phyloP scores from a whole-genome alignment of 108 stramenopile species.

The Chaetoceros muelleri region DNA sequence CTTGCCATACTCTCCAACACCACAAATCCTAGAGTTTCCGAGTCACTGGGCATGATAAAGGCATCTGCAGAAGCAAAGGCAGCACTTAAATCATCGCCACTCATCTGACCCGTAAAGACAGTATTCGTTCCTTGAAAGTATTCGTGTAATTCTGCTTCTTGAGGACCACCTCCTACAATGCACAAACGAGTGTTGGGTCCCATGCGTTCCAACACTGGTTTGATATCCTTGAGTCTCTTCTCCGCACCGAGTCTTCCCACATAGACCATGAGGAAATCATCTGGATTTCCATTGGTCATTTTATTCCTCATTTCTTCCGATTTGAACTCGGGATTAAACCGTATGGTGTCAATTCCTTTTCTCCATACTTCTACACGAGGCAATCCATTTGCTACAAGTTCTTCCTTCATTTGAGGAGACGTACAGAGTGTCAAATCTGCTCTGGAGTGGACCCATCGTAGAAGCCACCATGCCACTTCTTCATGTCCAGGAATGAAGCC shows the following conservation, averaged over 20 bases:
- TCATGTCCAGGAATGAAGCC: constrained; percentile 74
- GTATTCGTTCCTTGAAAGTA: constrained; percentile 73
- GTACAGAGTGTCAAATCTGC: constrained; percentile 93
- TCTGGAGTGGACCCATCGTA: constrained; percentile 68
- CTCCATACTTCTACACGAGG: constrained; percentile 90
- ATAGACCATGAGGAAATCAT: constrained; percentile 90
- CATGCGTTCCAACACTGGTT: constrained; percentile 67
- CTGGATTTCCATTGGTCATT: constrained; percentile 75
- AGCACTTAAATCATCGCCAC: constrained; percentile 53
- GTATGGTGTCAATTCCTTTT: constrained; percentile 89
- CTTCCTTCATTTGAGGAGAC: constrained; percentile 82
- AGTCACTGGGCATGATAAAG: constrained; percentile 81
- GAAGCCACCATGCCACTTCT: constrained; percentile 52
- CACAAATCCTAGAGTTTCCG: constrained; percentile 86
- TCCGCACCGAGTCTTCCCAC: constrained; percentile 93
- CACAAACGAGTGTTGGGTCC: constrained; percentile 41
- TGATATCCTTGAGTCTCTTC: constrained; percentile 82
- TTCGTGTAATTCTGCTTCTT: constrained; percentile 38
- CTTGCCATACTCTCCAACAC: constrained; percentile 87
- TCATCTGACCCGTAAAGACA: constrained; percentile 56
- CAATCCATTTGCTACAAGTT: constrained; percentile 76
- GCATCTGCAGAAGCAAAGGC: constrained; percentile 85
- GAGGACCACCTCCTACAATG: constrained; percentile 72
- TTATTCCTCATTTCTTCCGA: constrained; percentile 47
- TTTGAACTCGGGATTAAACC: constrained; percentile 80